Evolutionary conservation across 495 filamentous ascomycete genomes (phyloP), one percentile per base, ranked within the genome.

Genomic region (Podospora pseudopauciseta): DNA sequence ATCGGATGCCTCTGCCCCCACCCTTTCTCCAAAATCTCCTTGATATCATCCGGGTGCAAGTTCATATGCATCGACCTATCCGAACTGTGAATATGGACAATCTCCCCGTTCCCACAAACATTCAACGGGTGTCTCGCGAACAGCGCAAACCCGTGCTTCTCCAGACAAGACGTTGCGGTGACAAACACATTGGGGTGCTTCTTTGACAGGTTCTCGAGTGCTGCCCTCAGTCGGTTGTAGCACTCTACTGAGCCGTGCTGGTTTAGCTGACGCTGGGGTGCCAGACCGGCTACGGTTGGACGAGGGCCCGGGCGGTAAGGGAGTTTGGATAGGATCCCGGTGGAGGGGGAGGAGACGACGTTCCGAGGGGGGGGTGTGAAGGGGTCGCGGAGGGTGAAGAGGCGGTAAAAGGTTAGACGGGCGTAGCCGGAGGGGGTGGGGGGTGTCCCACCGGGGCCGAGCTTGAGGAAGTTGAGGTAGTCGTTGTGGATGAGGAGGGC

Each of bases 1-100:
- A 96, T 83, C 1, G 91, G 91, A 78, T 96, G 92, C n/a, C 92
- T 82, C 77, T 97, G 86, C n/a, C 91, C 93, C 92, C 92, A 96
- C 20, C 92, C 91, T 57, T 86, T 87, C 67, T 93, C 88, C 44
- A 97, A 80, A 20, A 97, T 83, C 70, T 88, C 84, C 74, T 83
- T 87, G 58, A 90, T 91, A 77, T 97, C 93, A 30, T 89, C 86
- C 1, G 92, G 91, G 66, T 93, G 87, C 26, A 97, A 79, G 16
- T 86, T 87, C 71, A 94, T 73, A 77, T 97, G 93, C 81, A 93
- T 80, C 6, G 87, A 90, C 65, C 87, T 83, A 67, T 97, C 93
- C 59, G 82, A 84, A 7, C 84, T 82, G 76, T 97, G 93, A 11
- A 92, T 82, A 78, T 97, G 94, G 70, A 86, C 88, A 61, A 97